These are phyloP conservation scores for Penicillium occitanis DNA, from an alignment of 2,329 filamentous ascomycete genomes.

Conservation along the genomic window DNA sequence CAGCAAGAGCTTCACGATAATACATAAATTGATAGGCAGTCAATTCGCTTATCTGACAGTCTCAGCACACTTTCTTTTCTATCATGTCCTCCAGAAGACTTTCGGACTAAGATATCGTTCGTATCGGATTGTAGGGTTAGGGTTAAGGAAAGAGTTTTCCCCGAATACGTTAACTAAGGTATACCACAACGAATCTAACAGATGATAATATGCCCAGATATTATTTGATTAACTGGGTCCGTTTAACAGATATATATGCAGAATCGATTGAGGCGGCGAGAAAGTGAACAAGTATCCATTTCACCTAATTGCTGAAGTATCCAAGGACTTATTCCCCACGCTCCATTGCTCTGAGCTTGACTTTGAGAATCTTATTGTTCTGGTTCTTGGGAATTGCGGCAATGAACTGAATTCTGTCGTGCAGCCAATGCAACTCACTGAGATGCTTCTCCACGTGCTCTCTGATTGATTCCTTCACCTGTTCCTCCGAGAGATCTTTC, in stretches of 20 bases:
- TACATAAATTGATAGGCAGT: too few species aligned
- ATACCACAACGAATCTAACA: neutral
- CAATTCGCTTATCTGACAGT: too few species aligned
- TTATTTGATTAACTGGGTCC: neutral
- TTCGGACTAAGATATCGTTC: too few species aligned
- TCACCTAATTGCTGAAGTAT: neutral
- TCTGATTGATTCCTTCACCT: slow-evolving; percentile 30
- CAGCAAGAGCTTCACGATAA: too few species aligned
- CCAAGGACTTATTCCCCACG: neutral
- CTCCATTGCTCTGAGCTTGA: slow-evolving; percentile 31
- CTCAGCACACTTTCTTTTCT: too few species aligned
- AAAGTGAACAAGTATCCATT: neutral
- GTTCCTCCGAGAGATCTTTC: slow-evolving; percentile 22
- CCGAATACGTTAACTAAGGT: neutral
- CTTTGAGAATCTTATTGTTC: slow-evolving; percentile 40
- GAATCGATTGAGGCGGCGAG: neutral
- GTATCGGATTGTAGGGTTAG: neutral
- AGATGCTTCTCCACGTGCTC: slow-evolving; percentile 31
- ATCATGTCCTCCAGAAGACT: neutral
- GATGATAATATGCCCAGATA: neutral
- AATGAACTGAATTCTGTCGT: slow-evolving; percentile 39
- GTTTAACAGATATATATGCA: neutral
- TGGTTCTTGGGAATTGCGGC: slow-evolving; percentile 40
- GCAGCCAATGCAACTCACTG: slow-evolving; percentile 36
- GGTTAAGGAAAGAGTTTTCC: neutral